A percentile compares a stretch with the other conserved stretches of the same genome.
These are phyloP conservation scores for Helianthus tuberosus DNA, from an alignment of 129 eudicot species.

Conservation along the genomic window DNA sequence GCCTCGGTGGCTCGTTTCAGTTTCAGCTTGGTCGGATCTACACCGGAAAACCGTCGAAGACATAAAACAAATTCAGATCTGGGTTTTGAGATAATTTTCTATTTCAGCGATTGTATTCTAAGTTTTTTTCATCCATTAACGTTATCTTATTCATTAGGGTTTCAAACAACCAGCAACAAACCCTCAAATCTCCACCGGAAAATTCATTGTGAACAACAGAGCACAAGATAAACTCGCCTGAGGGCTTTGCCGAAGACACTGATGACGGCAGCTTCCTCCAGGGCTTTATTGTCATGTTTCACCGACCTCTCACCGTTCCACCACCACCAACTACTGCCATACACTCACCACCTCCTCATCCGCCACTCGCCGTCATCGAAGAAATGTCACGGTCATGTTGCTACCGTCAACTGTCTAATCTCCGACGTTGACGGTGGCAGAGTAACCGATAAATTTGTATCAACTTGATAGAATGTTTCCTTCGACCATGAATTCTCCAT, in stretches of 20 bases:
- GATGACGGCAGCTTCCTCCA: conserved; percentile 45
- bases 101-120: too few species aligned
- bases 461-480: conserved; percentile 55
- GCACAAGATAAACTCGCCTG: conserved; percentile 31
- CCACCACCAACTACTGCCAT: conserved; percentile 36
- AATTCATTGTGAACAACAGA: conserved; percentile 36
- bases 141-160: too few species aligned
- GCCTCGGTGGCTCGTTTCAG: too few species aligned
- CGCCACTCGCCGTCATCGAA: conserved; percentile 54
- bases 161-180: too few species aligned
- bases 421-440: conserved; percentile 92
- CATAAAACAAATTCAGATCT: too few species aligned
- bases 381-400: conserved; percentile 31
- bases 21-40: too few species aligned
- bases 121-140: too few species aligned
- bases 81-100: too few species aligned
- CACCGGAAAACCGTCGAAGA: too few species aligned
- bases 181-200: too few species aligned
- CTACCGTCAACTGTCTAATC: conserved; percentile 54
- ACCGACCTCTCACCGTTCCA: conserved; percentile 45
- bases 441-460: conserved; percentile 75
- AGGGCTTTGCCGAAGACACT: conserved; percentile 32
- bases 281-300: conserved; percentile 42
- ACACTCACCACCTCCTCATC: conserved; percentile 47
- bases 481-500: conserved; percentile 88